phyloP scores from a whole-genome alignment of 257 asterid species.

The Salvia rosmarinus region DNA sequence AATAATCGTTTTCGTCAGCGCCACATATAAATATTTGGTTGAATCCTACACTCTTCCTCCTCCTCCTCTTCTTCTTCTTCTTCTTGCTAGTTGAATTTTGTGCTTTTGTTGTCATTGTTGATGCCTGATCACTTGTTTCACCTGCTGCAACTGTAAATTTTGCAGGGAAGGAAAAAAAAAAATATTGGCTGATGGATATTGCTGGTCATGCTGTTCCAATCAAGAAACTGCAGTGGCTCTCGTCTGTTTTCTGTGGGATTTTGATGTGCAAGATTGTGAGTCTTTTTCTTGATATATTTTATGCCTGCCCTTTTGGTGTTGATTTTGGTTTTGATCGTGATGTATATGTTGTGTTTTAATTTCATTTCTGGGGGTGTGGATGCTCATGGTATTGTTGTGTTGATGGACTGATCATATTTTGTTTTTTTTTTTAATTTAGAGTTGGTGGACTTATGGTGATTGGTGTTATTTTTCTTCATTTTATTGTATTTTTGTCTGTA shows the following conservation, averaged over 20 bases:
- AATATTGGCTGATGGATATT: slow-evolving; percentile 40
- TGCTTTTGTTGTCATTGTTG: neutral
- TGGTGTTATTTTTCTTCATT: neutral
- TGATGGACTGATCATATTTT: slow-evolving; percentile 8
- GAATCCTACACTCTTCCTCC: neutral
- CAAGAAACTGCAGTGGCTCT: slow-evolving; percentile 62
- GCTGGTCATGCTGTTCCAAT: slow-evolving; percentile 51
- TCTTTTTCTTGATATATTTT: slow-evolving; percentile 4
- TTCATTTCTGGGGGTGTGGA: neutral
- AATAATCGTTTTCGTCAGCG: slow-evolving; percentile 7
- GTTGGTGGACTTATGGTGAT: slow-evolving; percentile 10
- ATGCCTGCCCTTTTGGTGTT: too few species aligned
- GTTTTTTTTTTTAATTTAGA: slow-evolving; percentile 16
- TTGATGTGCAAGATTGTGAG: slow-evolving; percentile 88
- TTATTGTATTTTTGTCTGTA: neutral
- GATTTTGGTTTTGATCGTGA: neutral
- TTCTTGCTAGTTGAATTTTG: slow-evolving; percentile 3
- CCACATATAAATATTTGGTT: slow-evolving; percentile 1
- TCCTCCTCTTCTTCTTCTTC: too few species aligned
- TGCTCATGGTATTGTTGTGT: slow-evolving; percentile 15
- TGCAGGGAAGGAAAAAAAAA: slow-evolving; percentile 30
- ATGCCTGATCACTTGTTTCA: slow-evolving; percentile 14
- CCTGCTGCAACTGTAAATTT: neutral
- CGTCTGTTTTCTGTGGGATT: slow-evolving; percentile 65
- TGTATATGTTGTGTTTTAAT: neutral